phyloP scores from a whole-genome alignment of 2,329 filamentous ascomycete species.

The Nothophaeocryptopus gaeumannii region DNA sequence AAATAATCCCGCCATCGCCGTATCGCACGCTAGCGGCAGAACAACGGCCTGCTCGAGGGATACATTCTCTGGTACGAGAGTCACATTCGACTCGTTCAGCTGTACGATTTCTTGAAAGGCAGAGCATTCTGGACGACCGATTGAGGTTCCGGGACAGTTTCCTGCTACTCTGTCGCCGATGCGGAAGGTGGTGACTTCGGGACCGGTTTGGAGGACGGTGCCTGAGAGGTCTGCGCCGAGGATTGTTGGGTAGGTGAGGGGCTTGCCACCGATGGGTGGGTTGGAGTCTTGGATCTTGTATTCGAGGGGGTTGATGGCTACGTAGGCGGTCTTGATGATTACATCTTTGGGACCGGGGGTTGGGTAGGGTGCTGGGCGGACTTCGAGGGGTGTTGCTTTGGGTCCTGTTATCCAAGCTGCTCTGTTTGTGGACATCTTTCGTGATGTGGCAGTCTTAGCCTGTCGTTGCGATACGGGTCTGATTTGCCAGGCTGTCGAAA shows the following conservation, averaged over 20 bases:
- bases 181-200: slow-evolving; percentile 20
- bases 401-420: slow-evolving; percentile 21
- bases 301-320: slow-evolving; percentile 41
- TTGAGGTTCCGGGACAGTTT: slow-evolving; percentile 1
- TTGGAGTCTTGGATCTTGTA: slow-evolving; percentile 33
- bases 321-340: slow-evolving; percentile 35
- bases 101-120: slow-evolving; percentile 8
- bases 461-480: too few species aligned
- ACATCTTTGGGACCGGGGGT: slow-evolving; percentile 31
- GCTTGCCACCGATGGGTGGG: slow-evolving; percentile 15
- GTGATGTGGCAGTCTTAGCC: too few species aligned
- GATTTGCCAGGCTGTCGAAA: too few species aligned
- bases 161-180: slow-evolving; percentile 8
- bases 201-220: slow-evolving; percentile 29
- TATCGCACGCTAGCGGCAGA: slow-evolving; percentile 11
- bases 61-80: neutral
- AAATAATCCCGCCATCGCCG: slow-evolving; percentile 9
- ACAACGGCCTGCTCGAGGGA: slow-evolving; percentile 1
- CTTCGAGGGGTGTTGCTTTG: slow-evolving; percentile 16
- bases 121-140: slow-evolving; percentile 1
- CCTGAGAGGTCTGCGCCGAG: slow-evolving; percentile 30
- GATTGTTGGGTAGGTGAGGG: slow-evolving; percentile 30
- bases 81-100: neutral
- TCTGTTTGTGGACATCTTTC: slow-evolving; percentile 15
- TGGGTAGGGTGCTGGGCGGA: slow-evolving; percentile 23